These are phyloP conservation scores for Leccinum rimulosum DNA, from an alignment of 768 basidiomycete genomes.

Conservation along the genomic window DNA sequence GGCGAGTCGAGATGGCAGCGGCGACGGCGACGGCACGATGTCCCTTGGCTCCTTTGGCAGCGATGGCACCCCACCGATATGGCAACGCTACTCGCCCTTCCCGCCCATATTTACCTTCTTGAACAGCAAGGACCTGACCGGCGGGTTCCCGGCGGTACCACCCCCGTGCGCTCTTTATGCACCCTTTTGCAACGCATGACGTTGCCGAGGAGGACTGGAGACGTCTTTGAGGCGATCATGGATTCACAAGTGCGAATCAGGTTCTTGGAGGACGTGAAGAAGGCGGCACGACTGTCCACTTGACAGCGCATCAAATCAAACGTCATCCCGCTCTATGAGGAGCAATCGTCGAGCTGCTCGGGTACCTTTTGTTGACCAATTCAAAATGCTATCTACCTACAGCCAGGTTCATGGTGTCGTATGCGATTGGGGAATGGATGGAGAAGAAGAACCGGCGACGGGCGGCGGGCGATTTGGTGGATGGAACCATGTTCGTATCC, in stretches of 20 bases:
- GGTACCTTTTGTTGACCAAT: too few relatives aligned
- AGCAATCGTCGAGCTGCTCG: too few relatives aligned
- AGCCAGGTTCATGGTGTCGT: slow-evolving; percentile 22
- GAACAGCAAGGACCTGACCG: slow-evolving; percentile 27
- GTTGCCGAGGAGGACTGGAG: slow-evolving; percentile 55
- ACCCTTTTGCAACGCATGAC: slow-evolving; percentile 53
- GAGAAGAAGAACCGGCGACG: slow-evolving; percentile 37
- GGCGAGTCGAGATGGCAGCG: neutral
- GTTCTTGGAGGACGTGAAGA: slow-evolving; percentile 39
- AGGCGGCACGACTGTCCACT: slow-evolving; percentile 32
- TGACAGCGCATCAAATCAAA: slow-evolving; percentile 34
- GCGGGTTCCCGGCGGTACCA: slow-evolving; percentile 43
- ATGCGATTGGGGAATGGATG: slow-evolving; percentile 22
- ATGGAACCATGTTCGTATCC: slow-evolving; percentile 49
- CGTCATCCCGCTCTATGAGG: slow-evolving; percentile 6
- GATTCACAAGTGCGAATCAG: slow-evolving; percentile 7
- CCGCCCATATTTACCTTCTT: slow-evolving; percentile 31
- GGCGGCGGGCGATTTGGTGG: slow-evolving; percentile 41
- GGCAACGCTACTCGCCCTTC: slow-evolving; percentile 28
- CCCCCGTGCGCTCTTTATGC: slow-evolving; percentile 41
- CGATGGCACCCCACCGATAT: slow-evolving; percentile 25
- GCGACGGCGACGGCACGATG: slow-evolving; percentile 2
- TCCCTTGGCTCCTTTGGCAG: slow-evolving; percentile 26
- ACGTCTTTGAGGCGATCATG: slow-evolving; percentile 4
- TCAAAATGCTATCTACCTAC: neutral